phyloP scores from a whole-genome alignment of 2,329 filamentous ascomycete species.

The Colletotrichum sp. region DNA sequence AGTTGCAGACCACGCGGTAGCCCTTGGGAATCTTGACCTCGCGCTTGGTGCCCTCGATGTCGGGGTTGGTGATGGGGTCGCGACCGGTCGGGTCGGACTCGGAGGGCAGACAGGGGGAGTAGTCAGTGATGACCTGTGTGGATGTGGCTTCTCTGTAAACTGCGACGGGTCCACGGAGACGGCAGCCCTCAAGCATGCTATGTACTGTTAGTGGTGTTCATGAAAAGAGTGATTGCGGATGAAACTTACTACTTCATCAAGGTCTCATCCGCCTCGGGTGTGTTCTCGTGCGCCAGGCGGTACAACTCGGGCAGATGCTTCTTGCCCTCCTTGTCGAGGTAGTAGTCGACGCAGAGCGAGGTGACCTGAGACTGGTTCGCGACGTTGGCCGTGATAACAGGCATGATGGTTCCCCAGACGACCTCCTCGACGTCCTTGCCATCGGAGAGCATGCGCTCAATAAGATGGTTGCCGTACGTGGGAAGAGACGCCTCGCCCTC shows the following conservation, averaged over 20 bases:
- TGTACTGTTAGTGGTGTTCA: background rate
- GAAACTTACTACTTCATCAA: slow-evolving; percentile 36
- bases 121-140: slow-evolving; percentile 30
- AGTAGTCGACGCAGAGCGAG: slow-evolving; percentile 64
- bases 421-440: slow-evolving; percentile 59
- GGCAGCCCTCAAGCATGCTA: slow-evolving; percentile 59
- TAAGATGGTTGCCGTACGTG: slow-evolving; percentile 64
- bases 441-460: slow-evolving; percentile 58
- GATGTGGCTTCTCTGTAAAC: slow-evolving; percentile 50
- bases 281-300: slow-evolving; percentile 53
- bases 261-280: slow-evolving; percentile 54
- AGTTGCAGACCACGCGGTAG: slow-evolving; percentile 56
- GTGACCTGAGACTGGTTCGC: slow-evolving; percentile 65
- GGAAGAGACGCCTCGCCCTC: slow-evolving; percentile 33
- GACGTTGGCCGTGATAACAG: slow-evolving; percentile 59
- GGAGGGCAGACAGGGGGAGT: slow-evolving; percentile 24
- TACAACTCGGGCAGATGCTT: slow-evolving; percentile 57
- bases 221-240: background rate
- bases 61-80: slow-evolving; percentile 21
- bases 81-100: slow-evolving; percentile 21
- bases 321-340: slow-evolving; percentile 54
- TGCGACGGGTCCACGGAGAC: slow-evolving; percentile 58
- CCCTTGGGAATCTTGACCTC: slow-evolving; percentile 33
- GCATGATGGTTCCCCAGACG: slow-evolving; percentile 61
- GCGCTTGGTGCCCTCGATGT: slow-evolving; percentile 14